A percentile compares a stretch with the other conserved stretches of the same genome.
These are phyloP conservation scores for Boletus edulis DNA, from an alignment of 768 basidiomycete genomes.

Conservation along the genomic window DNA sequence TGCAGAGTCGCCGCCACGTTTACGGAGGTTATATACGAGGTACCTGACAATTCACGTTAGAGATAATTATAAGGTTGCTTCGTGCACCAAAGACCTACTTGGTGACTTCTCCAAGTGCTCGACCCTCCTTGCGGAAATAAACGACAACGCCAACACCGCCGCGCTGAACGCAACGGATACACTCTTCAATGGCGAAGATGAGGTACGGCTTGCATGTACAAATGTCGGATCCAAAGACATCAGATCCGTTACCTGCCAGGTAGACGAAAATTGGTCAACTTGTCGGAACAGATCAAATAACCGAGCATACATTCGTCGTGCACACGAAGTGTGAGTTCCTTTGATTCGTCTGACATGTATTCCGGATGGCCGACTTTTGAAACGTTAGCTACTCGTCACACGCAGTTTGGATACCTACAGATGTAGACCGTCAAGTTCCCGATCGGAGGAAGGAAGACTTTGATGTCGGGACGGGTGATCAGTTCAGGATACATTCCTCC, in stretches of 20 bases:
- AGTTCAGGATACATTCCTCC: slow-evolving; percentile 96
- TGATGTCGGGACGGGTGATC: slow-evolving; percentile 93
- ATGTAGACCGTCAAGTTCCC: slow-evolving; percentile 91
- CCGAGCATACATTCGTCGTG: slow-evolving; percentile 86
- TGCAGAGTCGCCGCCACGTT: slow-evolving; percentile 90
- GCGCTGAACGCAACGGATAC: slow-evolving; percentile 75
- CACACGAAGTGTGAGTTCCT: slow-evolving; percentile 82
- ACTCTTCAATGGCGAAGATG: slow-evolving; percentile 90
- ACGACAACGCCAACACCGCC: slow-evolving; percentile 92
- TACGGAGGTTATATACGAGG: slow-evolving; percentile 94
- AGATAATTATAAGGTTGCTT: not conserved
- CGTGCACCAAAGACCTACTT: slow-evolving; percentile 49
- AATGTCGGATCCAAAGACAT: slow-evolving; percentile 93
- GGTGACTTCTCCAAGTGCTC: slow-evolving; percentile 91
- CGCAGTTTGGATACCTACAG: slow-evolving; percentile 43
- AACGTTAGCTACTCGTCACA: not conserved
- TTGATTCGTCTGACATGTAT: slow-evolving; percentile 68
- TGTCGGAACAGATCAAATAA: not conserved
- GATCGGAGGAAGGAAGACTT: slow-evolving; percentile 94
- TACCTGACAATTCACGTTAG: slow-evolving; percentile 45
- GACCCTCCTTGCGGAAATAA: slow-evolving; percentile 93
- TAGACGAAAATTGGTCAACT: not conserved
- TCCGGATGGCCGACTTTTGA: slow-evolving; percentile 76
- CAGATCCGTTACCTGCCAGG: slow-evolving; percentile 80
- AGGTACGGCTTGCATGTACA: slow-evolving; percentile 94